Evolutionary conservation across 805 yeast species (phyloP), one percentile per base, ranked within the genome.

Genomic region (Yarrowia sp.): DNA sequence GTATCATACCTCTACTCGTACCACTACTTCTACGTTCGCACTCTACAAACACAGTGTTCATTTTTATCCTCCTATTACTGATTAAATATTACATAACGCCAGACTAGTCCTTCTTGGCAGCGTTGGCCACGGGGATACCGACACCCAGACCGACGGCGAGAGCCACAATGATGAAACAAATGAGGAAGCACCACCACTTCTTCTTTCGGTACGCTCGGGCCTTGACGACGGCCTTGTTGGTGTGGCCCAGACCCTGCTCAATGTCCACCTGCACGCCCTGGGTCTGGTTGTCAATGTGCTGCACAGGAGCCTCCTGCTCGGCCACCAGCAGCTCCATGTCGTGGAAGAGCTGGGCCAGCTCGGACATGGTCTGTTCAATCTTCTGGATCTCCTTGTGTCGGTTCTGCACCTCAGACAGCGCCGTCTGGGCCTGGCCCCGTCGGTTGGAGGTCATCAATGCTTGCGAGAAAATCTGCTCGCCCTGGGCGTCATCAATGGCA

Each of bases 311-410:
- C 77, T 92, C 97, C 80, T 95, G 98, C 78, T 92, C 97, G 70
- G 93, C 91, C 54, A 93, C 98, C 78, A 95, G 81, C 74, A 90
- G 90, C 78, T 95, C 98, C 95, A 95, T 90, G 75, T 95, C 98
- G 73, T 88, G 89, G 81, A 95, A 92, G 75, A 95, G 84, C 80
- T 90, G 96, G 44, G 96, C 90, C 77, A 95, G 84, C 78, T 95
- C 99, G 38, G 93, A 91, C 89, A 95, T 92, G 66, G 97, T 88
- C 79, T 90, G 87, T 78, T 93, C 98, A 77, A 95, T 88, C 80
- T 91, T 90, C 79, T 90, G 89, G 73, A 95, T 85, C 79, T 95
- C 98, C 75, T 89, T 87, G 80, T 95, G 98, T 79, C 99, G 87
- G 61, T 89, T 86, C 79, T 93, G 97, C 65, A 95, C 98, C 79